Percentiles rank a stretch among this genome's conserved stretches.
phyloP scores from a whole-genome alignment of 768 basidiomycete genomes.

The Naganishia antarctica region DNA sequence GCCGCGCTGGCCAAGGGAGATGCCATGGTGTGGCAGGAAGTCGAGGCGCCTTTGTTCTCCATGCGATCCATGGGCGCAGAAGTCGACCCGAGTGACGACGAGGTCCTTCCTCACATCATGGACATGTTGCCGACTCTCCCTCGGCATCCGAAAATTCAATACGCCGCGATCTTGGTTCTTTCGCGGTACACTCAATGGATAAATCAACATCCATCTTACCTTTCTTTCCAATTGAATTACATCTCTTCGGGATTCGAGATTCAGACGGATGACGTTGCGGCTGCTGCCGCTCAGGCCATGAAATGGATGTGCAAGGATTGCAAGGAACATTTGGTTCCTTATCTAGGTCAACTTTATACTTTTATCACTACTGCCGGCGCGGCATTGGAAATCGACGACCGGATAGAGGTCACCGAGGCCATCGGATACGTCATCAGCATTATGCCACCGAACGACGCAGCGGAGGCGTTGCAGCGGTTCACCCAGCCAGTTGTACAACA shows the following conservation, averaged over 20 bases:
- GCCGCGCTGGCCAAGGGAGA: conserved; percentile 60
- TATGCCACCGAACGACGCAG: conserved; percentile 85
- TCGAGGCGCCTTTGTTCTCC: conserved; percentile 95
- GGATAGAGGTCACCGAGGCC: conserved; percentile 87
- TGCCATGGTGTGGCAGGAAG: conserved; percentile 82
- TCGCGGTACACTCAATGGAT: conserved; percentile 97
- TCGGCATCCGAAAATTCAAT: conserved; percentile 81
- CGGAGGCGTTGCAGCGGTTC: conserved; percentile 79
- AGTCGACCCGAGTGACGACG: conserved; percentile 73
- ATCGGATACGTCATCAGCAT: conserved; percentile 90
- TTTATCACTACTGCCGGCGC: conserved; percentile 76
- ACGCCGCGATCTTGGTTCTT: conserved; percentile 89
- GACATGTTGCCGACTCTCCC: conserved; percentile 87
- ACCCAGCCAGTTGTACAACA: conserved; percentile 74
- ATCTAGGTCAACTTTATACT: conserved; percentile 81
- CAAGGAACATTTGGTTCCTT: conserved; percentile 86
- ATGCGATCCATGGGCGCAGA: conserved; percentile 98
- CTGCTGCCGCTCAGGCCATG: conserved; percentile 91
- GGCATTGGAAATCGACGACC: conserved; percentile 78
- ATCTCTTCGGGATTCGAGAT: conserved; percentile 88
- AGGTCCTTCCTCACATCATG: conserved; percentile 91
- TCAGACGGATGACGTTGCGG: conserved; percentile 65
- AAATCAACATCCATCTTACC: conserved; percentile 77
- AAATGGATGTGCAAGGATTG: conserved; percentile 97
- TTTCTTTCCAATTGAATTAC: conserved; percentile 78